A percentile compares a stretch with the other conserved stretches of the same genome.
phyloP scores from a whole-genome alignment of 768 basidiomycete genomes.

The Russula sp. region DNA sequence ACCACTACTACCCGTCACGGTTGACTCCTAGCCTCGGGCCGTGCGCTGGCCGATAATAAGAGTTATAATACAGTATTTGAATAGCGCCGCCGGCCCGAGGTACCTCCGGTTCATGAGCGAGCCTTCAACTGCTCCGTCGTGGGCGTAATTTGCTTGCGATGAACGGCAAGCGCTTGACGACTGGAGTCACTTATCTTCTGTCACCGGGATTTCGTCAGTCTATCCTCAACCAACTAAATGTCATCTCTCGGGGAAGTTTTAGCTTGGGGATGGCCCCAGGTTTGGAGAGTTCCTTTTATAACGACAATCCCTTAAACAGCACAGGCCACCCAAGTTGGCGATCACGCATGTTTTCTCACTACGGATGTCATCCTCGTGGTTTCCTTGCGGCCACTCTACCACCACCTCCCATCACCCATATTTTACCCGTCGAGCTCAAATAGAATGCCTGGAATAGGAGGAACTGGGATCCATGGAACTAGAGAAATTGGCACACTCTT shows the following conservation, averaged over 20 bases:
- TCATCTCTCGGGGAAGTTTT: not conserved
- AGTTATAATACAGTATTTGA: too few relatives aligned
- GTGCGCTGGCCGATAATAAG: too few relatives aligned
- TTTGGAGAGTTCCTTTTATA: not conserved
- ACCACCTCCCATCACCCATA: not conserved
- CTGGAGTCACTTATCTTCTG: too few relatives aligned
- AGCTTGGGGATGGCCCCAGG: too few relatives aligned
- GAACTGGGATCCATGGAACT: not conserved
- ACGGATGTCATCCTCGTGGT: not conserved
- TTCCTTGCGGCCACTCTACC: not conserved
- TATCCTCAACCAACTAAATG: not conserved
- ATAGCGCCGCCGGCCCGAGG: too few relatives aligned
- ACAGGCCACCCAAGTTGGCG: not conserved
- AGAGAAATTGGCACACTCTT: conserved; percentile 16
- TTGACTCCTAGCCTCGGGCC: too few relatives aligned
- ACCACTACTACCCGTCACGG: too few relatives aligned
- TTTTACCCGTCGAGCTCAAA: not conserved
- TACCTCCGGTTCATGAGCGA: too few relatives aligned
- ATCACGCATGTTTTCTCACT: not conserved
- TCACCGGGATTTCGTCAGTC: too few relatives aligned
- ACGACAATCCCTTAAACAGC: not conserved
- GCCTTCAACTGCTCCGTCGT: too few relatives aligned
- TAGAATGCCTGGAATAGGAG: conserved; percentile 2
- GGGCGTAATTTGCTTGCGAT: not conserved
- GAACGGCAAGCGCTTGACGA: not conserved